phyloP scores from a whole-genome alignment of 495 filamentous ascomycete species.

The Aspergillus sclerotioniger region DNA sequence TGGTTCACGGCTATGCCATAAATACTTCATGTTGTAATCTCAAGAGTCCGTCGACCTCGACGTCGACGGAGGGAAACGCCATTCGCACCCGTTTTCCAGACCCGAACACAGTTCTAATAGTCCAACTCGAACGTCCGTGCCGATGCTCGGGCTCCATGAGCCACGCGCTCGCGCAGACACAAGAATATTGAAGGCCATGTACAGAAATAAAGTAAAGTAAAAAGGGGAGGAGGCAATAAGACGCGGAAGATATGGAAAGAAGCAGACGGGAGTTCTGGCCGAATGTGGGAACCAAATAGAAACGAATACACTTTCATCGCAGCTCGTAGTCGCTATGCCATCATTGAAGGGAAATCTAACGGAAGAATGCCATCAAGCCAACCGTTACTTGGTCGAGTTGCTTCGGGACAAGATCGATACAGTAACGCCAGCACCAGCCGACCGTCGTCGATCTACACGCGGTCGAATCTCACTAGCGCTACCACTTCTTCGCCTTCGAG shows the following conservation, averaged over 20 bases:
- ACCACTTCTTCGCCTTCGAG: conserved; percentile 45
- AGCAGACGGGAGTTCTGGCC: conserved; percentile 19
- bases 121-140: conserved; percentile 43
- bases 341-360: conserved; percentile 33
- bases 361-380: conserved; percentile 29
- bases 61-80: conserved; percentile 45
- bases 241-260: conserved; percentile 9
- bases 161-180: conserved; percentile 29
- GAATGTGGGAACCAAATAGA: conserved; percentile 26
- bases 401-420: conserved; percentile 46
- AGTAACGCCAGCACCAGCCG: conserved; percentile 37
- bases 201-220: conserved; percentile 39
- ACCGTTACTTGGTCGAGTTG: conserved; percentile 44
- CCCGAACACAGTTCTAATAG: conserved; percentile 50
- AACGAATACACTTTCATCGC: conserved; percentile 30
- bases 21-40: conserved; percentile 28
- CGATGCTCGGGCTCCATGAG: conserved; percentile 23
- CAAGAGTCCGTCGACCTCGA: conserved; percentile 38
- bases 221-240: conserved; percentile 16
- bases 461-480: conserved; percentile 47
- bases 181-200: conserved; percentile 48
- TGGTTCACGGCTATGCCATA: conserved; percentile 22
- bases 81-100: conserved; percentile 51
- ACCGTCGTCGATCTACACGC: conserved; percentile 38
- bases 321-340: conserved; percentile 46